Base-by-base conservation (phyloP, 2,329 filamentous ascomycete species). In the Rhytidhysteron rufulum region DNA sequence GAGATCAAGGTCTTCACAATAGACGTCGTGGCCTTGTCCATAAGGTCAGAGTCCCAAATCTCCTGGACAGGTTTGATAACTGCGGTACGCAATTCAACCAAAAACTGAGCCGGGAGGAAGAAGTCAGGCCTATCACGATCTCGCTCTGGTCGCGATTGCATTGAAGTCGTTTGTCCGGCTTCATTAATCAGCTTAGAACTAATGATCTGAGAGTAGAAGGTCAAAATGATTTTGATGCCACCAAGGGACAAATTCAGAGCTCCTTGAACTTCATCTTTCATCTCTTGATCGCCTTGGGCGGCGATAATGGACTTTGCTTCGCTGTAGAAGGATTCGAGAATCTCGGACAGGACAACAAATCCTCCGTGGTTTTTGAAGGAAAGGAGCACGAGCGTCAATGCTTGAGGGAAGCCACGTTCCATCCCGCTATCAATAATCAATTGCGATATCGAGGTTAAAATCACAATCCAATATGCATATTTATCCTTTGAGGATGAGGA, bases 321-420 rank as follows among this genome's bases (percentile, higher is more conserved):
- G 6, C 74, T 66, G 38, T 80, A 75, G 53, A 94, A 93, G 15
- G 78, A 74, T 30, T 79, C 71, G 8, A 94, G 75, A 58, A 95
- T 82, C 0, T 76, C 70, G 51, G 87, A 88, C 44, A 97, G 69
- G 4, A 81, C 75, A 7, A 82, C 76, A 43, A 98, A 75, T 0
- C 93, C 91, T 29, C 81, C 82, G 34, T 82, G 78, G 44, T 88
- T 83, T 62, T 90, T 91, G 70, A 98, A 96, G 1, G 88, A 86
- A 40, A 90, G 77, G 18, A 98, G 74, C 25, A 97, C 83, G 20
- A 93, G 77, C 31, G 88, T 85, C 45, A 83, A 43, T 13, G 58
- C 56, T 27, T 66, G 63, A 6, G 64, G 60, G 34, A 32, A 47
- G 6, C 44, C 43, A 10, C 63, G 60, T 13, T 67, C 63, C 33